Evolutionary conservation across 179 eudicot species (phyloP).

Genomic region (Beta macrorhiza): DNA sequence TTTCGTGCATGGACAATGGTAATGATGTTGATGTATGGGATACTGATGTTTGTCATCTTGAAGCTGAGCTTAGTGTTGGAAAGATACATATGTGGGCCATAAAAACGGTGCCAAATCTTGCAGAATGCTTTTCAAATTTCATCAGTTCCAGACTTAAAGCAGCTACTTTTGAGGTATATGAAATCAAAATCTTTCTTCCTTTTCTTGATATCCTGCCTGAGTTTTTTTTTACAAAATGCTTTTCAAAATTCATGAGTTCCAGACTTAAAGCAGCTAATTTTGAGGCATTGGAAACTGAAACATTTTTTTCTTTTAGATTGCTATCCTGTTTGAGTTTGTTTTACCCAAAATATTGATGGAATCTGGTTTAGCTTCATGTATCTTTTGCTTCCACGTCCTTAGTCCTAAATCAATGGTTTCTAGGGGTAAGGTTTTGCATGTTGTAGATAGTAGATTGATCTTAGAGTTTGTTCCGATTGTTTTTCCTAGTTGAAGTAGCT

Average conservation of each 20-base stretch:
- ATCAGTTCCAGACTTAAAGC: constrained; percentile 45
- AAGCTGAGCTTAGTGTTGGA: constrained; percentile 52
- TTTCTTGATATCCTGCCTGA: too few relatives aligned
- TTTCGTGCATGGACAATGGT: constrained; percentile 44
- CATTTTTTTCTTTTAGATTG: background rate
- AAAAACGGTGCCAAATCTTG: constrained; percentile 58
- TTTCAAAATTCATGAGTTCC: constrained; percentile 50
- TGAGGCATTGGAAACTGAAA: constrained; percentile 38
- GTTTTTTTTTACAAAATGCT: constrained; percentile 41
- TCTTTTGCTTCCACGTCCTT: background rate
- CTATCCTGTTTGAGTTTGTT: background rate
- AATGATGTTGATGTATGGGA: constrained; percentile 43
- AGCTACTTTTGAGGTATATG: constrained; percentile 42
- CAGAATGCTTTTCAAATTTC: constrained; percentile 63
- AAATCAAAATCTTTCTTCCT: background rate
- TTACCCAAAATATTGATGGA: background rate
- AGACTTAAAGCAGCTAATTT: constrained; percentile 36
- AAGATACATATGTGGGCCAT: constrained; percentile 67
- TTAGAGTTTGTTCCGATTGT: too few relatives aligned
- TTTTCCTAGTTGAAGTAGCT: background rate
- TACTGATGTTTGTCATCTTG: constrained; percentile 33
- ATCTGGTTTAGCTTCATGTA: background rate
- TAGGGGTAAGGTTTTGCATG: background rate
- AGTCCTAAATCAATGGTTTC: background rate
- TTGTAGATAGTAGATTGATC: too few relatives aligned